Evolutionary conservation across 2,329 filamentous ascomycete species (phyloP).

Genomic region (Aspergillus sp.): DNA sequence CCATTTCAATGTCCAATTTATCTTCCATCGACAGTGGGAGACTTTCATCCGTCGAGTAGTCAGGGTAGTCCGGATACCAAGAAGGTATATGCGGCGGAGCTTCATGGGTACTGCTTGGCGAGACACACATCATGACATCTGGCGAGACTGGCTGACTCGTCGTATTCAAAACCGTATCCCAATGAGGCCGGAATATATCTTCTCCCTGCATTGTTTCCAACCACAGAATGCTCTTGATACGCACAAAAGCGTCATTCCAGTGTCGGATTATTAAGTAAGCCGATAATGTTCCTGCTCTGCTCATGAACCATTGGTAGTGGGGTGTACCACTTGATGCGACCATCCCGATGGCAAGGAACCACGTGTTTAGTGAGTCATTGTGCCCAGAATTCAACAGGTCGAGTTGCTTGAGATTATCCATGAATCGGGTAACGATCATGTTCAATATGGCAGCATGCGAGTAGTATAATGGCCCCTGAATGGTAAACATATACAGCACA

Average conservation of each 20-base stretch:
- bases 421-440: constrained; percentile 35
- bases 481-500: constrained; percentile 53
- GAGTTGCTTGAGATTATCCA: constrained; percentile 27
- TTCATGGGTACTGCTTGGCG: not conserved
- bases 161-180: constrained; percentile 16
- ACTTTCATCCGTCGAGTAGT: not conserved
- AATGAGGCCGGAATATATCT: constrained; percentile 18
- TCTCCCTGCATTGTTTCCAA: constrained; percentile 17
- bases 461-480: constrained; percentile 58
- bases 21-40: not conserved
- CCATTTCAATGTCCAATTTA: not conserved
- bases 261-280: constrained; percentile 11
- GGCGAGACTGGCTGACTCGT: not conserved
- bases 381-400: constrained; percentile 6
- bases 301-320: constrained; percentile 19
- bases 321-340: constrained; percentile 24
- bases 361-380: constrained; percentile 36
- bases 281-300: constrained; percentile 10
- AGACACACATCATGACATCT: not conserved
- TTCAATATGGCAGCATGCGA: constrained; percentile 48
- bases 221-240: constrained; percentile 22
- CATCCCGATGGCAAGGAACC: constrained; percentile 47
- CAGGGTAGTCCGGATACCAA: not conserved
- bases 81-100: not conserved
- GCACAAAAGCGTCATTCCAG: constrained; percentile 11